Evolutionary conservation across 2,329 filamentous ascomycete genomes (phyloP), one percentile per base, ranked within the genome.

Genomic region (Thelonectria olida): DNA sequence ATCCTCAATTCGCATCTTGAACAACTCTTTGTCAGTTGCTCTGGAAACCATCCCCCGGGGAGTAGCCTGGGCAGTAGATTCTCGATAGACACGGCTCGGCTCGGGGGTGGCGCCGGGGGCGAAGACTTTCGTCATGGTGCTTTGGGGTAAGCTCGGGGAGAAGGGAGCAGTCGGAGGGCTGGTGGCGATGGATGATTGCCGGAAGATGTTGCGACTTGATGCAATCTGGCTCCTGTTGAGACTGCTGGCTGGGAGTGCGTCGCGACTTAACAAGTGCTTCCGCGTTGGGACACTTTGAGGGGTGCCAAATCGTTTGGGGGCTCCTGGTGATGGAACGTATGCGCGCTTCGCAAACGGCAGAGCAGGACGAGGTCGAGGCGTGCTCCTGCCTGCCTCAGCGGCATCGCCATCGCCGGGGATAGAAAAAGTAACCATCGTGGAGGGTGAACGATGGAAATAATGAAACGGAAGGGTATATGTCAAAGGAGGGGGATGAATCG

Each of bases 1-100:
- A 17, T 84, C 84, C 22, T 84, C 79, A 59, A 88, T 88, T 67
- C 84, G 84, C 84, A 87, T 84, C 25, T 80, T 74, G 68, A 88
- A 88, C 15, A 85, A 79, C 44, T 87, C 83, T 62, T 80, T 81
- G 17, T 82, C 80, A 2, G 79, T 73, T 6, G 81, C 78, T 71
- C 81, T 82, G 23, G 81, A 76, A 65, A 81, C 78, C 78, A 87
- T 78, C 57, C 82, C 83, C 36, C 81, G 81, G 20, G 81, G 79
- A 5, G 79, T 81, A 51, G 79, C 78, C 69, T 85, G 81, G 27
- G 79, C 78, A 2, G 79, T 81, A 1, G 78, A 79, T 58, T 80
- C 80, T 45, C 82, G 80, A 50, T 78, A 79, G 64, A 80, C 63
- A 68, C 79, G 70, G 70, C 74, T 76, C 41, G 78, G 74, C 54